phyloP scores from a whole-genome alignment of 2,329 filamentous ascomycete genomes.

The Reticulascus tulasneorum region DNA sequence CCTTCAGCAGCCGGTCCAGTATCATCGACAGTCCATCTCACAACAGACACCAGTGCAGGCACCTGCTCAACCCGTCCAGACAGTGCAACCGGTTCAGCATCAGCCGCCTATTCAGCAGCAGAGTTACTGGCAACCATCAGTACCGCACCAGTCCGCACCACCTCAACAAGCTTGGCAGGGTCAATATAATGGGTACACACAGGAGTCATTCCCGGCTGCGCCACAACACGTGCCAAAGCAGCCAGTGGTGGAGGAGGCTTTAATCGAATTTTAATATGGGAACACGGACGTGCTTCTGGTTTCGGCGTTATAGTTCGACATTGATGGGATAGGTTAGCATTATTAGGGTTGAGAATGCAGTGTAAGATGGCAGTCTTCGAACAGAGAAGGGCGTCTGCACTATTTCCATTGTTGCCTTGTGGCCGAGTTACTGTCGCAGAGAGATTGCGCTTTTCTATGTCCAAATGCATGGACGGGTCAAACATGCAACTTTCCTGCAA shows the following conservation, averaged over 20 bases:
- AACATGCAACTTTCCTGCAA: too few relatives aligned
- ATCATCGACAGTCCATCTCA: slow-evolving; percentile 39
- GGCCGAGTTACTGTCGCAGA: too few relatives aligned
- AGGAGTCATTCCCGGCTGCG: slow-evolving; percentile 62
- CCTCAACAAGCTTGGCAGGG: slow-evolving; percentile 21
- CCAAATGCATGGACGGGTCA: too few relatives aligned
- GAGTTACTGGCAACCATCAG: slow-evolving; percentile 31
- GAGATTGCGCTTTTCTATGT: too few relatives aligned
- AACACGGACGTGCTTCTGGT: neutral
- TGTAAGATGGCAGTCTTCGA: slow-evolving; percentile 7
- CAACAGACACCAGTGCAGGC: slow-evolving; percentile 22
- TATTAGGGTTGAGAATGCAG: slow-evolving; percentile 5
- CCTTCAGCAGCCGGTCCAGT: slow-evolving; percentile 43
- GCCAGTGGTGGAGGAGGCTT: slow-evolving; percentile 65
- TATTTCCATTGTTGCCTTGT: too few relatives aligned
- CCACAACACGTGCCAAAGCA: slow-evolving; percentile 58
- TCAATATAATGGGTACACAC: slow-evolving; percentile 41
- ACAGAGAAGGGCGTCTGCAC: too few relatives aligned
- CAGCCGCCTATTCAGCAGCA: slow-evolving; percentile 17
- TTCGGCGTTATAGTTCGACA: slow-evolving; percentile 9
- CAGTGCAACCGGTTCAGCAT: slow-evolving; percentile 19
- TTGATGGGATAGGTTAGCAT: slow-evolving; percentile 6
- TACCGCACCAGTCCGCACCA: slow-evolving; percentile 22
- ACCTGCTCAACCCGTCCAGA: slow-evolving; percentile 32
- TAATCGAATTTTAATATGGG: slow-evolving; percentile 66